These are phyloP conservation scores for Dictyophora rubrovolvata DNA, from an alignment of 768 basidiomycete species.

Conservation along the genomic window DNA sequence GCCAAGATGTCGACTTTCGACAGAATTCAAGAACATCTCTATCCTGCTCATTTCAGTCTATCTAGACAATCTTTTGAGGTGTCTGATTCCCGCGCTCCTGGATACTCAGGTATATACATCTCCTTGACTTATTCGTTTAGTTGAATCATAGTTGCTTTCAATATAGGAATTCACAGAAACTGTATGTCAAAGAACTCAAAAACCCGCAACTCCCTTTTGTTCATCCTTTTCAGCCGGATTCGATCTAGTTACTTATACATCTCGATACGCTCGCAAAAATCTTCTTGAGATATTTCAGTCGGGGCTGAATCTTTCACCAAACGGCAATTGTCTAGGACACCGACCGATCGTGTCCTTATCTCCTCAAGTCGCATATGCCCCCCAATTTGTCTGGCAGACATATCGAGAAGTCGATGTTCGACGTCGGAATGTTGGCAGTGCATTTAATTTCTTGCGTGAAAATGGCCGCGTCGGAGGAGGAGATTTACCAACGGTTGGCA, in stretches of 20 bases:
- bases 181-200: too few species aligned
- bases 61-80: too few species aligned
- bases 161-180: too few species aligned
- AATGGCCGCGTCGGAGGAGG: slow-evolving; percentile 53
- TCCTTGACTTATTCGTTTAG: too few species aligned
- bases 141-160: too few species aligned
- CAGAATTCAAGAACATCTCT: too few species aligned
- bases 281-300: slow-evolving; percentile 55
- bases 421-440: slow-evolving; percentile 66
- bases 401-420: slow-evolving; percentile 64
- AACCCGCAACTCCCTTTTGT: too few species aligned
- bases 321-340: slow-evolving; percentile 52
- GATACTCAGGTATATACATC: too few species aligned
- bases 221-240: not conserved
- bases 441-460: slow-evolving; percentile 52
- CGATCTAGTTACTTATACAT: not conserved
- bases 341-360: slow-evolving; percentile 53
- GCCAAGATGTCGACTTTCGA: too few species aligned
- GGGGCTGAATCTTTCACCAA: slow-evolving; percentile 42
- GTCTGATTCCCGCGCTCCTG: too few species aligned
- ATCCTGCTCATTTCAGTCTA: too few species aligned
- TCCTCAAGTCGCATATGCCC: slow-evolving; percentile 54
- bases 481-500: slow-evolving; percentile 64
- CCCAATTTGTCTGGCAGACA: slow-evolving; percentile 62
- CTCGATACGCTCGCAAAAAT: slow-evolving; percentile 24